These are phyloP conservation scores for Penicillium verrucosum DNA, from an alignment of 2,329 filamentous ascomycete species.

Conservation along the genomic window DNA sequence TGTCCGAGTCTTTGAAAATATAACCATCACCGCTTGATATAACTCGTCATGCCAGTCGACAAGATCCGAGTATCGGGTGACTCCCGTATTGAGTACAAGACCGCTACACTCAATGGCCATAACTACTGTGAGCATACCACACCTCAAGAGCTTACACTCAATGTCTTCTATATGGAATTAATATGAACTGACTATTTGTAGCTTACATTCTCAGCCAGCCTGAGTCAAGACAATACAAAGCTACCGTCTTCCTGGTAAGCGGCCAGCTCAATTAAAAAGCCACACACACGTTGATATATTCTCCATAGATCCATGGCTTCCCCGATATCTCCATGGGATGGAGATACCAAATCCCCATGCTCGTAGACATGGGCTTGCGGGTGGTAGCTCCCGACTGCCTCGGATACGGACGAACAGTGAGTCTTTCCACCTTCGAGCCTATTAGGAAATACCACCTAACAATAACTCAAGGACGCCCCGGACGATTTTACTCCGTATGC, in stretches of 20 bases:
- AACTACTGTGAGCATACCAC: slow-evolving; percentile 57
- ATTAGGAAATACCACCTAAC: slow-evolving; percentile 18
- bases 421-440: slow-evolving; percentile 1
- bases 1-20: not conserved
- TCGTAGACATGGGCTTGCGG: slow-evolving; percentile 68
- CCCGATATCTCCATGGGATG: slow-evolving; percentile 82
- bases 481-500: slow-evolving; percentile 62
- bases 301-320: slow-evolving; percentile 66
- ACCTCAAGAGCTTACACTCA: not conserved
- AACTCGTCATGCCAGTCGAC: slow-evolving; percentile 50
- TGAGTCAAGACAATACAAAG: slow-evolving; percentile 41
- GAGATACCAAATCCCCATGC: slow-evolving; percentile 80
- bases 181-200: slow-evolving; percentile 13
- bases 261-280: not conserved
- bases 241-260: slow-evolving; percentile 55
- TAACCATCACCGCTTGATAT: not conserved
- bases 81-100: slow-evolving; percentile 62
- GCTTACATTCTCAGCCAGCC: slow-evolving; percentile 55
- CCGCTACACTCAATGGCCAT: slow-evolving; percentile 62
- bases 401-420: slow-evolving; percentile 74
- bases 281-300: not conserved
- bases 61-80: slow-evolving; percentile 64
- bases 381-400: slow-evolving; percentile 84
- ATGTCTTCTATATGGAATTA: too few species aligned
- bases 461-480: slow-evolving; percentile 54